phyloP scores from a whole-genome alignment of 176 grass and related monocot species.

The Themeda triandra region DNA sequence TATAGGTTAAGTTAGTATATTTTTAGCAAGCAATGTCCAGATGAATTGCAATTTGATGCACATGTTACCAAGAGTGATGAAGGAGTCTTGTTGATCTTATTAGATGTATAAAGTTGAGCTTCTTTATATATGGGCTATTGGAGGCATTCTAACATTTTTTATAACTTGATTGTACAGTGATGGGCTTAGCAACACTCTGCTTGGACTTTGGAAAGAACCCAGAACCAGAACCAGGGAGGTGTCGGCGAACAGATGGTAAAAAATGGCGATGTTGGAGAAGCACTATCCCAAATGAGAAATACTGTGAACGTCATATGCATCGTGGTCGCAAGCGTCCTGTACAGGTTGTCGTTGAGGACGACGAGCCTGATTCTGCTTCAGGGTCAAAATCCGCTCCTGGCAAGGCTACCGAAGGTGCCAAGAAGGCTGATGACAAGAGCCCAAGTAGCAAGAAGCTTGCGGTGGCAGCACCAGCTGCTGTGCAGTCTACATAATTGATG shows the following conservation, averaged over 20 bases:
- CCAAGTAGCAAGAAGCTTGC: conserved; percentile 56
- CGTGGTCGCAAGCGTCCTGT: conserved; percentile 61
- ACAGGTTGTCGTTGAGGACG: conserved; percentile 54
- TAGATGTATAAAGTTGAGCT: not conserved
- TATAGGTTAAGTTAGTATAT: not conserved
- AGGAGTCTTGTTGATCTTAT: not conserved
- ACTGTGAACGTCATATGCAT: conserved; percentile 62
- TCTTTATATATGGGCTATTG: conserved; percentile 5
- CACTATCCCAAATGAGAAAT: conserved; percentile 58
- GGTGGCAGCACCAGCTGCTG: conserved; percentile 42
- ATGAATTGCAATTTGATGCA: conserved; percentile 17
- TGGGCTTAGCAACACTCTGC: conserved; percentile 56
- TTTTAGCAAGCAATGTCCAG: not conserved
- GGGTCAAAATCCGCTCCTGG: conserved; percentile 39
- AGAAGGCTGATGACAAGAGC: conserved; percentile 43
- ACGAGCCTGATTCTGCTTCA: conserved; percentile 50
- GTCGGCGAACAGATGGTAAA: conserved; percentile 58
- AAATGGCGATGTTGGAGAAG: conserved; percentile 66
- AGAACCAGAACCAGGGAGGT: conserved; percentile 54
- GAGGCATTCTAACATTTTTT: conserved; percentile 22
- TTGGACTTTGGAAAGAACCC: conserved; percentile 57
- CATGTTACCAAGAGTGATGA: not conserved
- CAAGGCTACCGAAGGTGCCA: conserved; percentile 39
- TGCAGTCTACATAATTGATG: conserved; percentile 56
- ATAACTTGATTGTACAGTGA: conserved; percentile 39